These are phyloP conservation scores for Lindgomyces ingoldianus DNA, from an alignment of 495 filamentous ascomycete species.

Conservation along the genomic window DNA sequence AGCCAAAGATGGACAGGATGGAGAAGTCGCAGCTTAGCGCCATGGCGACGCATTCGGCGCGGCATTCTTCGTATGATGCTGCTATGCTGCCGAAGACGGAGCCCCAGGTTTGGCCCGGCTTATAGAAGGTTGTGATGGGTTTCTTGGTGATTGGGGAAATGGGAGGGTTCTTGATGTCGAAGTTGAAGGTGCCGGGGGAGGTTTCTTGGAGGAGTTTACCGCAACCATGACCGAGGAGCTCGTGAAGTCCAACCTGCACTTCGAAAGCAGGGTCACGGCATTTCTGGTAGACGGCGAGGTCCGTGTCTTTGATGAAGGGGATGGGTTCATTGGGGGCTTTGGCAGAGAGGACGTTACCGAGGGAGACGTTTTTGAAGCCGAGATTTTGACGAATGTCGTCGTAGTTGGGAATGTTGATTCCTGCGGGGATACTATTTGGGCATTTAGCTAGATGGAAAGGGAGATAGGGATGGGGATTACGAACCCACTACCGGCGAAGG, in stretches of 20 bases:
- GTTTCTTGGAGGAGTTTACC: conserved; percentile 94
- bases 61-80: conserved; percentile 82
- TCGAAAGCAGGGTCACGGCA: conserved; percentile 87
- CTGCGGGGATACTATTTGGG: conserved; percentile 66
- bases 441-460: background rate
- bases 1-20: conserved; percentile 88
- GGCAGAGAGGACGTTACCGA: conserved; percentile 87
- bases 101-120: conserved; percentile 91
- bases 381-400: conserved; percentile 89
- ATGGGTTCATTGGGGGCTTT: conserved; percentile 87
- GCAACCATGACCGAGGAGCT: conserved; percentile 93
- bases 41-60: conserved; percentile 91
- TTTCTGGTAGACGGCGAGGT: conserved; percentile 73
- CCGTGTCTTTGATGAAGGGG: conserved; percentile 76
- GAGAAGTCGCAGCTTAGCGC: conserved; percentile 83
- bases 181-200: conserved; percentile 78
- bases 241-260: conserved; percentile 92
- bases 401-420: conserved; percentile 84
- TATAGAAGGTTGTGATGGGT: conserved; percentile 83
- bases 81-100: conserved; percentile 85
- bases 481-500: conserved; percentile 67
- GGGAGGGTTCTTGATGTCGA: conserved; percentile 76
- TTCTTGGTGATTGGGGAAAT: conserved; percentile 75
- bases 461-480: conserved; percentile 23
- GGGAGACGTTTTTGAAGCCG: conserved; percentile 97